Percentiles rank a stretch among this genome's conserved stretches.
Evolutionary conservation across 73 alveolate species (phyloP).

Genomic region (Vitrella brassicaformis): DNA sequence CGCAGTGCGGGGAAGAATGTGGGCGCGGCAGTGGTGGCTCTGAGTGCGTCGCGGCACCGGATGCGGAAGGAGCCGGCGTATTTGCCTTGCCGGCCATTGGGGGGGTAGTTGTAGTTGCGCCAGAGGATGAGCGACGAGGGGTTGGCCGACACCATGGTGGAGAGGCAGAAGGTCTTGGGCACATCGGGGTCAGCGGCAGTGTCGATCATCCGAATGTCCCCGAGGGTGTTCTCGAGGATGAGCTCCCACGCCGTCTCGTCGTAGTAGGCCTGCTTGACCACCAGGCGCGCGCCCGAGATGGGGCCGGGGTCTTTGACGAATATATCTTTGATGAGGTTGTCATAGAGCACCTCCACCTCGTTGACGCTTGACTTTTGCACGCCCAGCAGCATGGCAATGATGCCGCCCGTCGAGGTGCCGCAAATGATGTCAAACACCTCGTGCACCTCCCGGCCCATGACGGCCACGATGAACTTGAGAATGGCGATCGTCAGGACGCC

Average conservation of each 20-base stretch:
- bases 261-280: background rate
- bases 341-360: too few species aligned
- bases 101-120: background rate
- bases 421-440: constrained; percentile 34
- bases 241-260: background rate
- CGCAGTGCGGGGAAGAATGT: background rate
- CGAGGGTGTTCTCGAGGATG: background rate
- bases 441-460: constrained; percentile 3
- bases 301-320: too few species aligned
- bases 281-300: too few species aligned
- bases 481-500: background rate
- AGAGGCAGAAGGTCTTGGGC: background rate
- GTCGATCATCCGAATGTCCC: background rate
- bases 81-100: background rate
- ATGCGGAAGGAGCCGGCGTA: background rate
- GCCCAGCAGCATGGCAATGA: constrained; percentile 2
- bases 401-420: constrained; percentile 45
- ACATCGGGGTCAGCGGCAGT: background rate
- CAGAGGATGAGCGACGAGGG: background rate
- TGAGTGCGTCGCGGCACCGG: background rate
- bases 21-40: background rate
- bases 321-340: too few species aligned
- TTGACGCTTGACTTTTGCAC: background rate
- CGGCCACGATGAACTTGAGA: background rate
- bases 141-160: background rate